Conservation (phyloP, 148 eudicot species). For the Simmondsia chinensis region DNA sequence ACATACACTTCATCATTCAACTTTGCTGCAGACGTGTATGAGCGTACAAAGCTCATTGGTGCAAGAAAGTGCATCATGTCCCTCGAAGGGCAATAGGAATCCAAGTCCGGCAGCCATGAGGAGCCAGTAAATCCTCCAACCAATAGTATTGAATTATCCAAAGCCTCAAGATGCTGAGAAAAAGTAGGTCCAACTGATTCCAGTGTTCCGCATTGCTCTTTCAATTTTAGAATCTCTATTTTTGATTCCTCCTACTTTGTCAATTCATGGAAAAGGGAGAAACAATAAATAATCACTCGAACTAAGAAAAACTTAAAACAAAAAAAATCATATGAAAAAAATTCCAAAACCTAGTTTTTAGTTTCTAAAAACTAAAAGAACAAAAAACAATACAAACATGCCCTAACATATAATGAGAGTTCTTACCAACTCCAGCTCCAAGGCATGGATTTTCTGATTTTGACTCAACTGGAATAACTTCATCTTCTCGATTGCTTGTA, state of each 20-base stretch:
- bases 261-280: background rate
- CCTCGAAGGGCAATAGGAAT: slow-evolving; percentile 29
- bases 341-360: too few relatives aligned
- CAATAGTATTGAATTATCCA: slow-evolving; percentile 24
- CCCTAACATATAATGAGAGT: slow-evolving; percentile 4
- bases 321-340: too few relatives aligned
- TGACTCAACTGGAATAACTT: slow-evolving; percentile 35
- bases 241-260: slow-evolving; percentile 44
- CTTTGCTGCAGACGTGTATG: slow-evolving; percentile 41
- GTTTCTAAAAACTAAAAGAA: too few relatives aligned
- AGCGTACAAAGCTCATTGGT: slow-evolving; percentile 38
- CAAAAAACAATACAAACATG: background rate
- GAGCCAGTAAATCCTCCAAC: slow-evolving; percentile 66
- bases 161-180: slow-evolving; percentile 12
- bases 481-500: slow-evolving; percentile 32
- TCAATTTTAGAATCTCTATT: slow-evolving; percentile 23
- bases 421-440: slow-evolving; percentile 56
- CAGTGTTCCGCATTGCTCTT: slow-evolving; percentile 6
- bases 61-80: slow-evolving; percentile 30
- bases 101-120: slow-evolving; percentile 41
- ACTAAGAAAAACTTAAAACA: too few relatives aligned
- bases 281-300: too few relatives aligned
- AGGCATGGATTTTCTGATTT: slow-evolving; percentile 20
- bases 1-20: slow-evolving; percentile 36
- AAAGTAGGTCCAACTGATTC: slow-evolving; percentile 16